A percentile compares a stretch with the other conserved stretches of the same genome.
phyloP scores from a whole-genome alignment of 495 filamentous ascomycete species.

The Eremomyces bilateralis region DNA sequence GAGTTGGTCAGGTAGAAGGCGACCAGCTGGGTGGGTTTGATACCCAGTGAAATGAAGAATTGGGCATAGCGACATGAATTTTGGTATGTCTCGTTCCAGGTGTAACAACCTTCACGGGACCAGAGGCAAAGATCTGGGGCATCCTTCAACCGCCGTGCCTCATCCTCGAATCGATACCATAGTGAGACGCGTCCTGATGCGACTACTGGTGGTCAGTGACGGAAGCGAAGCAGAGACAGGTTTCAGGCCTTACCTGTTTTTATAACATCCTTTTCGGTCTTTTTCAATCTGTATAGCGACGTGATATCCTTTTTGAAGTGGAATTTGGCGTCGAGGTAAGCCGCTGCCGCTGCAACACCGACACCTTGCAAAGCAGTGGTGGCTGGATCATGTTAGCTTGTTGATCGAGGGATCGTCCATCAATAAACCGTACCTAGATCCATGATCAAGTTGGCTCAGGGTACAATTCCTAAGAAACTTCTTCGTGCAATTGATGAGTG shows the following conservation, averaged over 20 bases:
- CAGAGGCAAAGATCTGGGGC: constrained; percentile 32
- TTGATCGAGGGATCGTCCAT: too few relatives aligned
- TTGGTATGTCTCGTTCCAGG: constrained; percentile 34
- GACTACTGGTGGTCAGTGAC: constrained; percentile 19
- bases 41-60: constrained; percentile 37
- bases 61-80: constrained; percentile 38
- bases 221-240: constrained; percentile 1
- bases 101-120: constrained; percentile 41
- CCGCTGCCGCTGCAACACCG: constrained; percentile 24
- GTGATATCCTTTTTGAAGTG: constrained; percentile 38
- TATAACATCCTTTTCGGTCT: constrained; percentile 18
- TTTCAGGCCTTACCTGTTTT: constrained; percentile 14
- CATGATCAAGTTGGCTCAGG: too few relatives aligned
- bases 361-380: constrained; percentile 27
- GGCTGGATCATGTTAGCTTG: constrained; percentile 8
- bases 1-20: constrained; percentile 48
- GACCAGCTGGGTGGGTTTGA: constrained; percentile 43
- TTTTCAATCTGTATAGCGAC: constrained; percentile 14
- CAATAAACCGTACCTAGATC: too few relatives aligned
- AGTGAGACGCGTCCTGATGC: constrained; percentile 29
- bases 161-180: constrained; percentile 45
- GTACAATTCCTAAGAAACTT: too few relatives aligned
- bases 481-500: too few relatives aligned
- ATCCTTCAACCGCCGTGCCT: constrained; percentile 25
- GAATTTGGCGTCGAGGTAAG: constrained; percentile 52